Conservation (phyloP, 495 filamentous ascomycete genomes). For the Friedmanniomyces endolithicus region DNA sequence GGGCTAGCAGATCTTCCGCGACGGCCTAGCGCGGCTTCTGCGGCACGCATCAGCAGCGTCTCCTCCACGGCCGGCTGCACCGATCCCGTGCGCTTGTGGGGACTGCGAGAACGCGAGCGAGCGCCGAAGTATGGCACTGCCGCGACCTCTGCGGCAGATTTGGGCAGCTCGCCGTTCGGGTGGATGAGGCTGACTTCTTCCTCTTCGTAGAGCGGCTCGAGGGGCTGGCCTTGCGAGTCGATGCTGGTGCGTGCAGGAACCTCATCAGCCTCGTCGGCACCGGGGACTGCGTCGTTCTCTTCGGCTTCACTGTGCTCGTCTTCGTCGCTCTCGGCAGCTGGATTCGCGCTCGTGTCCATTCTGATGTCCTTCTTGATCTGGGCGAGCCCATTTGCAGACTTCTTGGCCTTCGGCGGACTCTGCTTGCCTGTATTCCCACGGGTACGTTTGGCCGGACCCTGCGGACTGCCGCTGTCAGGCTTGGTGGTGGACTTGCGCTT, state of each 20-base stretch:
- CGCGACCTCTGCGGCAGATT: constrained; percentile 17
- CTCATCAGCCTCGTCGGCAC: neutral
- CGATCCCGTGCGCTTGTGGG: constrained; percentile 3
- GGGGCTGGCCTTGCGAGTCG: constrained; percentile 15
- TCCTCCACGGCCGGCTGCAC: constrained; percentile 1
- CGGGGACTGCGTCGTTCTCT: neutral
- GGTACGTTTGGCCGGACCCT: constrained; percentile 8
- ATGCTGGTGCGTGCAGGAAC: constrained; percentile 5
- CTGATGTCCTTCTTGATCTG: neutral
- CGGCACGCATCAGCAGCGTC: constrained; percentile 12
- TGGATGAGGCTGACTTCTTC: constrained; percentile 15
- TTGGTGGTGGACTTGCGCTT: constrained; percentile 13
- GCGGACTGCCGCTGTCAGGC: constrained; percentile 11
- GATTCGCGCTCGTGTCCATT: neutral
- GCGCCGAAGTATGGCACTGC: neutral
- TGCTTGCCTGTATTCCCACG: neutral
- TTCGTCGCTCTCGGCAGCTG: neutral
- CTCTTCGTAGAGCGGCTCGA: constrained; percentile 19
- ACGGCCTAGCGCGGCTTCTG: constrained; percentile 6
- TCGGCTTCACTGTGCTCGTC: constrained; percentile 5
- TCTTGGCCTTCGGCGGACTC: constrained; percentile 5
- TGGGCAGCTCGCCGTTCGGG: constrained; percentile 14
- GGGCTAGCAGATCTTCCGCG: constrained; percentile 6
- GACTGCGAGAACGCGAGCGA: constrained; percentile 10
- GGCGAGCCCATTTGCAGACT: neutral